Percentiles rank a stretch among this genome's conserved stretches.
These are phyloP conservation scores for Talaromyces adpressus DNA, from an alignment of 495 filamentous ascomycete genomes.

Conservation along the genomic window DNA sequence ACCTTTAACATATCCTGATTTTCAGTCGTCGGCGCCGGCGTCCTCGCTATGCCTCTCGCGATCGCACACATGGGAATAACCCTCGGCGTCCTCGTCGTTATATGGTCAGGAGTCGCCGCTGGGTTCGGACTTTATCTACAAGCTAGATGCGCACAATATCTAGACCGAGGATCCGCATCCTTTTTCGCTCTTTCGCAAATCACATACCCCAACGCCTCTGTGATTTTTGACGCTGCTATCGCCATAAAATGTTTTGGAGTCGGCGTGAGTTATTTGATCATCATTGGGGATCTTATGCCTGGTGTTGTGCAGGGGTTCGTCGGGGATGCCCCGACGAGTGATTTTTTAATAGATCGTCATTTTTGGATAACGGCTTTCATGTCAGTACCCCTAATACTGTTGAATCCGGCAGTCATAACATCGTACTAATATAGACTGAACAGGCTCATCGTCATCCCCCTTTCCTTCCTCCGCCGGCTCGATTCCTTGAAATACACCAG, in stretches of 20 bases:
- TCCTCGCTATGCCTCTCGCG: slow-evolving; percentile 89
- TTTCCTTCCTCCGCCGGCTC: slow-evolving; percentile 82
- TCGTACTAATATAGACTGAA: not conserved
- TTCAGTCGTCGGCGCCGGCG: slow-evolving; percentile 84
- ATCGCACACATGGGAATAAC: slow-evolving; percentile 87
- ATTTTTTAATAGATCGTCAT: slow-evolving; percentile 76
- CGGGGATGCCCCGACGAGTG: slow-evolving; percentile 50
- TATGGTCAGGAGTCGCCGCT: slow-evolving; percentile 84
- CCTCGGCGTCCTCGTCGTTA: slow-evolving; percentile 72
- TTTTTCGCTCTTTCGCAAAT: slow-evolving; percentile 95
- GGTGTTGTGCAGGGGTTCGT: slow-evolving; percentile 76
- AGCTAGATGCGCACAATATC: slow-evolving; percentile 81
- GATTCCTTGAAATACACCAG: slow-evolving; percentile 98
- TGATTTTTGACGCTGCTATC: slow-evolving; percentile 93
- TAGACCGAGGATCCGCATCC: slow-evolving; percentile 72
- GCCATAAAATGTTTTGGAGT: slow-evolving; percentile 98
- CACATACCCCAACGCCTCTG: slow-evolving; percentile 93
- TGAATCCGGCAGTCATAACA: not conserved
- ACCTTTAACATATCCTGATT: not conserved
- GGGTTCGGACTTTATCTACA: slow-evolving; percentile 95
- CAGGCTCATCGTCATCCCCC: slow-evolving; percentile 86
- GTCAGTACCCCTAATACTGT: slow-evolving; percentile 35
- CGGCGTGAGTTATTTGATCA: slow-evolving; percentile 93
- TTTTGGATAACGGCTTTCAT: slow-evolving; percentile 99
- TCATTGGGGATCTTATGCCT: slow-evolving; percentile 97